Evolutionary conservation across 2,329 filamentous ascomycete genomes (phyloP).

Genomic region (Neurospora sp.): DNA sequence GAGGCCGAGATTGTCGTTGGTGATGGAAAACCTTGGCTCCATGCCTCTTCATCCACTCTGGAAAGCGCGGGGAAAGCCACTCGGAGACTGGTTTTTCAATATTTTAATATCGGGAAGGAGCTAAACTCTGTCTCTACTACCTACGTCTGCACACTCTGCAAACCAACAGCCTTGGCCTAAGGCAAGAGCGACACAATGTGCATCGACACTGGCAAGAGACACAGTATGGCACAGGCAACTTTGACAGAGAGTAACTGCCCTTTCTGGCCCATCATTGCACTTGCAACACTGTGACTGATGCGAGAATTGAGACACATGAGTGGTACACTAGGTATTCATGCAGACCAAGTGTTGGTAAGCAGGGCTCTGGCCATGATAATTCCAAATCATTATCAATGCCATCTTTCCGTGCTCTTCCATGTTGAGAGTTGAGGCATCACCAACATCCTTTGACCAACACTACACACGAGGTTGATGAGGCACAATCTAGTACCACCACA

Average conservation of each 20-base stretch:
- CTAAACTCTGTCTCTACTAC: neutral
- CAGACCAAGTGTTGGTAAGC: neutral
- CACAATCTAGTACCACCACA: neutral
- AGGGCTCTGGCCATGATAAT: neutral
- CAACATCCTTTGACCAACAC: neutral
- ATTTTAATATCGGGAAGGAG: neutral
- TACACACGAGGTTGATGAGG: neutral
- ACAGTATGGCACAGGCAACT: neutral
- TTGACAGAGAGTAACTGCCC: neutral
- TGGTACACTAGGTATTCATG: neutral
- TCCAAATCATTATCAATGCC: neutral
- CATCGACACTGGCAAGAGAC: neutral
- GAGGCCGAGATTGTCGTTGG: neutral
- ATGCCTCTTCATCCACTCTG: neutral
- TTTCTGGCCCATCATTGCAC: neutral
- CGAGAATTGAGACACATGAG: neutral
- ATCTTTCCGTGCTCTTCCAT: too few relatives aligned
- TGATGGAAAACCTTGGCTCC: neutral
- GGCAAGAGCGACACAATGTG: neutral
- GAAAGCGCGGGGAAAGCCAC: neutral
- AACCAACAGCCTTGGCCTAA: neutral
- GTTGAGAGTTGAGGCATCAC: neutral
- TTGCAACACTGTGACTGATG: neutral
- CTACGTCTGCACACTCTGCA: neutral
- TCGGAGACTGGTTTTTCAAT: neutral